Conservation (phyloP, 148 eudicot species). For the Rhododendron mucronatum region DNA sequence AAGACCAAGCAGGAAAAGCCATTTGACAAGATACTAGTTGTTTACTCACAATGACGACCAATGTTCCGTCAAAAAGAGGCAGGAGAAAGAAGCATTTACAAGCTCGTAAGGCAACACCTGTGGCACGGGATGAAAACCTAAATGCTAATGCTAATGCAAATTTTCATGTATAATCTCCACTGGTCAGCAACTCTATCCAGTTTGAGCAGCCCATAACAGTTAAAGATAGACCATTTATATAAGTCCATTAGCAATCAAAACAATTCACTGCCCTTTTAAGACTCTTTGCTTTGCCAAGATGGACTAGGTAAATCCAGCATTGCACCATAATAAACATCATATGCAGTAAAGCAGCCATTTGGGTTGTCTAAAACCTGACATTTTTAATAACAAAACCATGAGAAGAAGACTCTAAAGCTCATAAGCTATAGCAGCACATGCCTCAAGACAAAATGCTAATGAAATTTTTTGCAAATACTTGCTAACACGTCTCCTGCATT, state of each 20-base stretch:
- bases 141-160: background rate
- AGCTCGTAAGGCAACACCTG: background rate
- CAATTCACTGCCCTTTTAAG: conserved; percentile 10
- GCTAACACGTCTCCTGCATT: background rate
- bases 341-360: background rate
- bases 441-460: background rate
- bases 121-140: background rate
- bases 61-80: background rate
- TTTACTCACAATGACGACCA: background rate
- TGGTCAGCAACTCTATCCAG: conserved; percentile 1
- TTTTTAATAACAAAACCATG: background rate
- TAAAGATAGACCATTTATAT: conserved; percentile 5
- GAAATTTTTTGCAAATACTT: background rate
- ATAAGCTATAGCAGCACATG: background rate
- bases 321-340: background rate
- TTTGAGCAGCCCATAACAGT: conserved; percentile 9
- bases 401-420: background rate
- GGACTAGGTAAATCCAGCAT: background rate
- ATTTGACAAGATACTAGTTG: background rate
- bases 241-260: conserved; percentile 24
- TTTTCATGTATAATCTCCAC: conserved; percentile 5
- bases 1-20: background rate
- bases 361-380: background rate
- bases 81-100: background rate
- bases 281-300: conserved; percentile 21